Base-by-base conservation (phyloP, 805 yeast genomes). In the Blastobotrys peoriensis region DNA sequence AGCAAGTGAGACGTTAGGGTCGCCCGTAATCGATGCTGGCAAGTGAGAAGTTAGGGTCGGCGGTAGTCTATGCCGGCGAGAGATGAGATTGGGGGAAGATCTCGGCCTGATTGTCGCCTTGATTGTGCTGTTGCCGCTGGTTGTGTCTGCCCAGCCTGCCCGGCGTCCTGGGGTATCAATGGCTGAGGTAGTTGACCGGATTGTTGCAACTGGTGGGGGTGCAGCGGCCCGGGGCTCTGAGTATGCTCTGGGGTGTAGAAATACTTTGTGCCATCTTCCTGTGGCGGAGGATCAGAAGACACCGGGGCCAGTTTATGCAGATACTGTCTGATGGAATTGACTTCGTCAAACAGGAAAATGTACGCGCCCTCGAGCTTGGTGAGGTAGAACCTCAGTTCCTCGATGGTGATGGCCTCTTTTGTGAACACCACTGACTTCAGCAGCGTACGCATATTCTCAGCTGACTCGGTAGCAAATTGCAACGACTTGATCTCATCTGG, bases 281-380 rank as follows among this genome's bases (percentile, higher is more conserved):
- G 30, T 18, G 44, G 44, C 16, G 67, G 67, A 3, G 53, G 52
- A 15, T 36, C 52, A 2, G 54, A 47, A 28, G 61, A 47, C 37
- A 51, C 45, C 10, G 63, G 68, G 16, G 56, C 62, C 33, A 53
- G 33, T 34, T 48, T 35, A 52, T 62, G 62, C 1, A 58, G 35
- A 48, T 53, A 38, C 27, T 49, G 56, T 38, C 65, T 56, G 47
- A 64, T 45, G 27, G 43, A 54, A 44, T 58, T 62, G 39, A 49
- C 57, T 44, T 69, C 77, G 58, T 62, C 50, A 1, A 51, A 47
- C 33, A 69, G 47, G 37, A 62, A 28, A 1, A 70, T 53, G 36
- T 63, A 63, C 15, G 73, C 63, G 3, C 78, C 81, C 38, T 67
- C 70, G 33, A 76, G 48, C 54, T 78, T 76, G 42, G 79, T 63